A percentile compares a stretch with the other conserved stretches of the same genome.
Conservation (phyloP, 2,329 filamentous ascomycete genomes). For the Colletotrichum tropicale region DNA sequence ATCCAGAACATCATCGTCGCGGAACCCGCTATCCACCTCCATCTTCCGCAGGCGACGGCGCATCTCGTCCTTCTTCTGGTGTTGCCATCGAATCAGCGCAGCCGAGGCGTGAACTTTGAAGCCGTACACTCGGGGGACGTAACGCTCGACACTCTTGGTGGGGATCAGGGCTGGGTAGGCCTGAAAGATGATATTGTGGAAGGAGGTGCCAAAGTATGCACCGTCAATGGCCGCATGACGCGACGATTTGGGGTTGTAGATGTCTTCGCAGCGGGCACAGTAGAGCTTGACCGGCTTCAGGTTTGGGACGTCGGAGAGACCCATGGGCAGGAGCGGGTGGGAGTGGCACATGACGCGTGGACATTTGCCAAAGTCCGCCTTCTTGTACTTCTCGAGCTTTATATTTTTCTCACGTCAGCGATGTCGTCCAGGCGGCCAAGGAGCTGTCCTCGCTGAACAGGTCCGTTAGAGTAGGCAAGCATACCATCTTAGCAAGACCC, state of each 20-base stretch:
- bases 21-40: conserved; percentile 80
- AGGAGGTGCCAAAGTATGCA: conserved; percentile 96
- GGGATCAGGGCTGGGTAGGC: conserved; percentile 93
- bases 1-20: conserved; percentile 67
- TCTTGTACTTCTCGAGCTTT: conserved; percentile 98
- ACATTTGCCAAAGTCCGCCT: conserved; percentile 97
- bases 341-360: conserved; percentile 94
- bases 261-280: conserved; percentile 95
- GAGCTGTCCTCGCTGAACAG: neutral
- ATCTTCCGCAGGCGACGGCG: conserved; percentile 73
- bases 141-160: conserved; percentile 82
- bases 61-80: conserved; percentile 80
- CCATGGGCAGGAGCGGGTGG: conserved; percentile 93
- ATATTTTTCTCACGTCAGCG: neutral
- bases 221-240: conserved; percentile 95
- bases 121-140: conserved; percentile 89
- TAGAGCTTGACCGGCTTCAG: conserved; percentile 94
- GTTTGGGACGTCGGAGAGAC: conserved; percentile 87
- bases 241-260: conserved; percentile 98
- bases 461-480: conserved; percentile 21
- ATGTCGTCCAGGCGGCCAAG: neutral
- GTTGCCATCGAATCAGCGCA: conserved; percentile 90
- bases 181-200: conserved; percentile 99
- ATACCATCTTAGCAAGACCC: conserved; percentile 94
- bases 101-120: conserved; percentile 95